Percentiles rank a stretch among this genome's conserved stretches.
Evolutionary conservation across 2,329 filamentous ascomycete species (phyloP).

Genomic region (Colletotrichum euphorbiae): DNA sequence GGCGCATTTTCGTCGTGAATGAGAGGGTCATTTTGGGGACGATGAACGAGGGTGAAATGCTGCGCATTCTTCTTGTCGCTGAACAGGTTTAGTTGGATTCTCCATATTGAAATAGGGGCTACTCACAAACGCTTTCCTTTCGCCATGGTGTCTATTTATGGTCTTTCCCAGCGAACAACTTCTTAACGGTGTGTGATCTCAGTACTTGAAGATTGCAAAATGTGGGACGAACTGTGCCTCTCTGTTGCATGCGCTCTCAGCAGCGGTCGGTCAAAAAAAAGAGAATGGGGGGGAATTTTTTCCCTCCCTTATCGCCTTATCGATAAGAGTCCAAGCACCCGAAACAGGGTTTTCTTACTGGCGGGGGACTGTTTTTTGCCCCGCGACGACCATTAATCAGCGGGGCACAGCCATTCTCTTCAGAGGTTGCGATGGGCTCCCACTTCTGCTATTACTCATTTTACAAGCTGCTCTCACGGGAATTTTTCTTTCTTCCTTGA

Average conservation of each 20-base stretch:
- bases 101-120: too few relatives aligned
- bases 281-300: conserved; percentile 19
- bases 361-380: conserved; percentile 41
- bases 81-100: conserved; percentile 39
- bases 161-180: background rate
- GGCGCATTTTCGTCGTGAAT: conserved; percentile 93
- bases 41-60: conserved; percentile 94
- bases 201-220: background rate
- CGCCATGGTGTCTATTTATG: conserved; percentile 66
- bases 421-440: conserved; percentile 33
- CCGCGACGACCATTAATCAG: conserved; percentile 43
- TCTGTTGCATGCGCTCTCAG: conserved; percentile 16
- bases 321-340: conserved; percentile 25
- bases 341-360: conserved; percentile 23
- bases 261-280: conserved; percentile 9
- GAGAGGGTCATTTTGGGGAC: conserved; percentile 95
- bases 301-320: conserved; percentile 36
- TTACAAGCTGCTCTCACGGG: conserved; percentile 22
- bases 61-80: conserved; percentile 90
- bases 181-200: background rate
- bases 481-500: conserved; percentile 22
- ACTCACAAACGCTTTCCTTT: conserved; percentile 76
- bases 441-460: conserved; percentile 39
- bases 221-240: conserved; percentile 27
- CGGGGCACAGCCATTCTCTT: conserved; percentile 42